Conservation (phyloP, 2,329 filamentous ascomycete genomes). For the Calonectria crousiana region DNA sequence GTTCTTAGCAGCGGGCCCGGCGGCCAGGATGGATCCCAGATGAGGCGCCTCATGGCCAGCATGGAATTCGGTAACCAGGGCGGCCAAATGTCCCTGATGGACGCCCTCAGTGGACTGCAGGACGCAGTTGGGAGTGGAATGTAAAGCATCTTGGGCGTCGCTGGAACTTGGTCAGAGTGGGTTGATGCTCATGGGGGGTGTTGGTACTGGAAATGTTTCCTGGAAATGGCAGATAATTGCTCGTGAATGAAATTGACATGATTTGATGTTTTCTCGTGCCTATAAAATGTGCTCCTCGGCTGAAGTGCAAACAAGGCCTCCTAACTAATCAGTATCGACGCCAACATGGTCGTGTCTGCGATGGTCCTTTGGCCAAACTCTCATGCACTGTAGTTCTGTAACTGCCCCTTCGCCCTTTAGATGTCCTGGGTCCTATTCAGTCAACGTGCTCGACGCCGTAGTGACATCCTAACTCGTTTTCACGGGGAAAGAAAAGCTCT, state of each 20-base stretch:
- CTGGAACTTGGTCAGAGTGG: not conserved
- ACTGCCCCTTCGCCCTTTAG: not conserved
- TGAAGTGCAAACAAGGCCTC: not conserved
- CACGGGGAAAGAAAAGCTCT: no score
- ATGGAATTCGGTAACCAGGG: constrained; percentile 33
- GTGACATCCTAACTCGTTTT: no score
- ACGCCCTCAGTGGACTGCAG: not conserved
- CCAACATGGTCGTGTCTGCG: not conserved
- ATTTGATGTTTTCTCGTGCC: not conserved
- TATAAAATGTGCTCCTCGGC: not conserved
- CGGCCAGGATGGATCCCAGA: constrained; percentile 41
- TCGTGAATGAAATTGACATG: not conserved
- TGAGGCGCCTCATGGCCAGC: constrained; percentile 39
- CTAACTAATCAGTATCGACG: not conserved
- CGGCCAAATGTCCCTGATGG: constrained; percentile 7
- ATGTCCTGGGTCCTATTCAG: not conserved
- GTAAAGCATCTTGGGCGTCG: not conserved
- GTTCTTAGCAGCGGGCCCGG: constrained; percentile 50
- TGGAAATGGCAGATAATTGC: not conserved
- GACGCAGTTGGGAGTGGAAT: not conserved
- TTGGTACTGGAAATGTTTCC: not conserved
- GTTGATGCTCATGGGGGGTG: not conserved
- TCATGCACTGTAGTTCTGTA: not conserved
- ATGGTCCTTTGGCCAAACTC: not conserved
- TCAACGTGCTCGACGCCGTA: no score